Base-by-base conservation (phyloP, 345 rosid species). In the Eucalyptus pauciflora region DNA sequence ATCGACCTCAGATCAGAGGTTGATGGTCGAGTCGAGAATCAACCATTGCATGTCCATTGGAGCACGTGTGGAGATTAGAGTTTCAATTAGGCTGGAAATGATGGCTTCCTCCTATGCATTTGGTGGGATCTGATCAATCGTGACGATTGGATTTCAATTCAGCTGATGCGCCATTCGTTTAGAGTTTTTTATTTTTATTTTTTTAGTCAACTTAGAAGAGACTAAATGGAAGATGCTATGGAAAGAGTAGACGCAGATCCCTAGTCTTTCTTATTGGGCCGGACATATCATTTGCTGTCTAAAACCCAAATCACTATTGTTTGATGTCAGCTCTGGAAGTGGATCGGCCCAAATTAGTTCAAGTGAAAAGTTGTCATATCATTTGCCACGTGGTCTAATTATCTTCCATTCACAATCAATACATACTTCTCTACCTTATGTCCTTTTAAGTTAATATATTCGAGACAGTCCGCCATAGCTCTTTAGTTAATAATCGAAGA, bases 41-140 rank as follows among this genome's bases (percentile, higher is more conserved):
- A 37, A 76, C 29, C 12, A 2, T 11, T 41, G 48, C 85, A 22
- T 76, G 22, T 41, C 48, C 27, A 20, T 41, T 41, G 48, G 9
- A 1, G 1, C 2, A 1, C 27, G 0, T 6, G 85, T 6, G 48
- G 12, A 41, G 85, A 76, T 41, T 76, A 76, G 3, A 41, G 29
- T 41, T 41, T 76, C 29, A 13, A 43, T 76, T 22, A 25, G 48
- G 43, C 45, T 41, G 48, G 48, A 76, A 3, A 22, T 43, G 27
- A 76, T 20, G 48, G 29, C 5, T 76, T 76, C 85, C 76, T 64
- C 76, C 48, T 22, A 76, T 11, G 29, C 85, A 76, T 41, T 41
- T 20, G 1, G 48, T 37, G 48, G 85, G 43, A 20, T 43, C 2
- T 20, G 85, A 41, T 76, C 24, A 10, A 76, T 22, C 27, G 29